Base-by-base conservation (phyloP, 176 grass and related monocot genomes). In the Cocos nucifera region DNA sequence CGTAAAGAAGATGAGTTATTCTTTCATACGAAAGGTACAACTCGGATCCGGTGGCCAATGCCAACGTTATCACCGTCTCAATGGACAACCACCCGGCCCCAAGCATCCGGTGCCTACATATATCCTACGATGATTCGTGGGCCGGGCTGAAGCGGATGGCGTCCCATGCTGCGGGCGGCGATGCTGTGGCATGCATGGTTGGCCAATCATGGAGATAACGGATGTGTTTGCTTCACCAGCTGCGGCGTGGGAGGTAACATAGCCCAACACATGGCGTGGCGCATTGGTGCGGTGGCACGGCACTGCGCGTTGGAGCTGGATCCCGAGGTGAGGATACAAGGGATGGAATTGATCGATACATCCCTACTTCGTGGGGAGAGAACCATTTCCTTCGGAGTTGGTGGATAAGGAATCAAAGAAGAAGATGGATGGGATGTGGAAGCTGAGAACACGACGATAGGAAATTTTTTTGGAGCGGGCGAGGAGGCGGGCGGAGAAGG, bases 291-390 rank as follows among this genome's bases (percentile, higher is more conserved):
- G 23, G 23, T 23, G 22, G 26, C 26, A 28, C 4, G 14, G 35
- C 49, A 5, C 10, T 63, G 18, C 18, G 26, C 4, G 4, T 28
- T 28, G 26, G 4, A 28, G 4, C 26, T 28, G 0, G 26, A 28
- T 28, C 26, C 26, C 26, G 26, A 28, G 26, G 26, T 28, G 26
- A 28, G 26, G 26, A 28, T 28, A 28, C 26, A 35, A 61, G 81
- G 89, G 59, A 0, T 85, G 17, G 73, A 51, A 49, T 21, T 21
- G 21, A 21, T 85, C 89, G 44, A n/a, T 95, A 26, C 78, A 95
- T 51, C 85, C 89, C 0, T 95, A 82, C 74, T 89, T 95, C 32
- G 82, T 81, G 89, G 85, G 85, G 85, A 77, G 76, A 15, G 78
- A 89, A 17, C 75, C 64, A 14, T 2, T 85, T 19, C 78, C 75